phyloP scores from a whole-genome alignment of 139 green algal species.

The Auxenochlorella pyrenoidosa region DNA sequence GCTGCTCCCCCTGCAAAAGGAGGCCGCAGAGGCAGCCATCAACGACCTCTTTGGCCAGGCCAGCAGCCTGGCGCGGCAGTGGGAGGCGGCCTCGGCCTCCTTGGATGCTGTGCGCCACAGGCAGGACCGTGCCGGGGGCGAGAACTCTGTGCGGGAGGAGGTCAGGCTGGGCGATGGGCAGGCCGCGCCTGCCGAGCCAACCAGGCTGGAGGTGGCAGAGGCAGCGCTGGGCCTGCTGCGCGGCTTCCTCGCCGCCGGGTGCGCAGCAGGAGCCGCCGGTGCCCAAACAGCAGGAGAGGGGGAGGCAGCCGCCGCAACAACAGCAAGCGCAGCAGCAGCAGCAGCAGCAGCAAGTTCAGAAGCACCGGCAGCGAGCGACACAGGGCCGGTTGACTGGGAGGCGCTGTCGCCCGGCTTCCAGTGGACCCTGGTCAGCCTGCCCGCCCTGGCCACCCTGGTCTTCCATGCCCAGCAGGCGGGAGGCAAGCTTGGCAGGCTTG shows the following conservation, averaged over 20 bases:
- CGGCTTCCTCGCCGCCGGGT: neutral
- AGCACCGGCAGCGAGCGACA: no score
- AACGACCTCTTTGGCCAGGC: neutral
- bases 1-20: neutral
- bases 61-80: no score
- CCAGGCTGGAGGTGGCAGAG: neutral
- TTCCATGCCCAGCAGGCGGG: no score
- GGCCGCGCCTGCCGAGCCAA: no score
- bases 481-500: neutral
- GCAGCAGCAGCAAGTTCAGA: neutral
- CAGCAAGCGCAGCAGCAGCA: neutral
- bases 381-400: neutral
- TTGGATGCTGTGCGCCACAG: no score
- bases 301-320: neutral
- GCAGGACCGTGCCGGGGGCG: no score
- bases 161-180: no score
- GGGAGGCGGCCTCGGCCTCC: no score
- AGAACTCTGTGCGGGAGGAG: no score
- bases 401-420: slow-evolving; percentile 5
- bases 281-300: neutral
- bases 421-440: slow-evolving; percentile 18
- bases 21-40: neutral
- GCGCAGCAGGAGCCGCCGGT: neutral
- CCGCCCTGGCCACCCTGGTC: neutral
- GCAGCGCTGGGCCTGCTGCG: neutral